Evolutionary conservation across 495 filamentous ascomycete species (phyloP), one percentile per base, ranked within the genome.

Genomic region (Aspergillus heteromorphus): DNA sequence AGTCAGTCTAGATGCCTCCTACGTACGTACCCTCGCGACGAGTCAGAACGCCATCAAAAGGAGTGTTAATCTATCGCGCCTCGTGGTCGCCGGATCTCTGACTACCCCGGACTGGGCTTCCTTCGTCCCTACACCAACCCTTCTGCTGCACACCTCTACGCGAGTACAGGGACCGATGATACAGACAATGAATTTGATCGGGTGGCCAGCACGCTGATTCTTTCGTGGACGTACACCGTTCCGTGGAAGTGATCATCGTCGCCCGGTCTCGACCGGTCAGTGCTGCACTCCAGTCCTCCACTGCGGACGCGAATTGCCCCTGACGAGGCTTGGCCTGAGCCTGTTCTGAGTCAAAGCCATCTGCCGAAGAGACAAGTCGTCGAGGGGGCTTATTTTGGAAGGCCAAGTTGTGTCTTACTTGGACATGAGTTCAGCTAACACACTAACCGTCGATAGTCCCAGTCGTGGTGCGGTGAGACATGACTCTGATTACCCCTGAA

Each of bases 311-410:
- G 38, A 47, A 31, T 42, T 36, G 43, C 40, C 42, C 51, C 51
- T 53, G 27, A 31, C 27, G n/a, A 55, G 42, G 51, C 57, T 59
- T 59, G 52, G 57, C 52, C 17, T 13, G 51, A 48, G 45, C 20
- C 52, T 55, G 19, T 57, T 57, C 34, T 49, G 55, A 53, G 49
- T 27, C 23, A 27, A 27, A 7, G 7, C 23, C 23, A 27, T 27
- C 23, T 27, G 23, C 23, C 23, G 23, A 27, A 38, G 34, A n/a
- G 13, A n/a, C 13, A 10, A 36, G 34, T 38, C 34, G 34, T 38
- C 5, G 34, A 38, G 34, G 34, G 13, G 10, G 5, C 34, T 38
- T n/a, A 38, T 38, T 38, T 38, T 13, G n/a, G 34, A 38, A 14
- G 34, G 3, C n/a, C 13, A 4, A 14, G 8, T 13, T n/a, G 34